Evolutionary conservation across 768 basidiomycete genomes (phyloP).

Genomic region (Lyophyllum semitale): DNA sequence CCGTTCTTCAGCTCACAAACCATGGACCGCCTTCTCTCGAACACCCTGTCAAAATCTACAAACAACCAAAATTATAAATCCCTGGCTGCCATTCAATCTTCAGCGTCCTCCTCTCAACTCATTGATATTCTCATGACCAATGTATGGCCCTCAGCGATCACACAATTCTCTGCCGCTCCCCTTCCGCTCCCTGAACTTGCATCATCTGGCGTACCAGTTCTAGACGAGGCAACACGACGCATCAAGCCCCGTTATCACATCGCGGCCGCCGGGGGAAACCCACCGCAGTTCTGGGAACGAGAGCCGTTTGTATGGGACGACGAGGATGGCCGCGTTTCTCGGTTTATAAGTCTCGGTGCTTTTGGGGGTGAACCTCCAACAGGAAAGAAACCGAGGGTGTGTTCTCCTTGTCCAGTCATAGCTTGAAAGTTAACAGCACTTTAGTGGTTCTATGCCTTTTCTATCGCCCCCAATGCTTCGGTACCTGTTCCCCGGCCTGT

Average conservation of each 20-base stretch:
- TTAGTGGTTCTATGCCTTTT: conserved; percentile 98
- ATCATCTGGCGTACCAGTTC: conserved; percentile 49
- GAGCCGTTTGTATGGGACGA: conserved; percentile 90
- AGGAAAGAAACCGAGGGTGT: conserved; percentile 84
- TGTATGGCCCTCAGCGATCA: conserved; percentile 70
- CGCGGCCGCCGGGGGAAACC: conserved; percentile 61
- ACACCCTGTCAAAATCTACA: conserved; percentile 58
- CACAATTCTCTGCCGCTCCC: conserved; percentile 58
- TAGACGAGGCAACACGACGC: conserved; percentile 64
- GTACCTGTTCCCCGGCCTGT: conserved; percentile 45
- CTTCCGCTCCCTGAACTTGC: conserved; percentile 49
- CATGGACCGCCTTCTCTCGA: conserved; percentile 70
- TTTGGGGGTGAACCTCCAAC: conserved; percentile 66
- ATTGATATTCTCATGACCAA: conserved; percentile 84
- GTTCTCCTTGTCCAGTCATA: conserved; percentile 24
- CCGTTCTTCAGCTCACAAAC: conserved; percentile 75
- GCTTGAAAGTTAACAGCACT: conserved; percentile 6
- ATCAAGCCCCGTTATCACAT: conserved; percentile 90
- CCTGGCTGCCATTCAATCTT: conserved; percentile 67
- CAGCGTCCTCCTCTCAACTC: conserved; percentile 60
- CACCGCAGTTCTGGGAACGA: conserved; percentile 89
- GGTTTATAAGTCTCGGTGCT: conserved; percentile 88
- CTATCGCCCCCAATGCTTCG: conserved; percentile 60
- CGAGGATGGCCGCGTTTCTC: conserved; percentile 62
- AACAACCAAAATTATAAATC: conserved; percentile 56